Percentiles rank a stretch among this genome's conserved stretches.
phyloP scores from a whole-genome alignment of 2,329 filamentous ascomycete genomes.

The Samsoniella hepiali region DNA sequence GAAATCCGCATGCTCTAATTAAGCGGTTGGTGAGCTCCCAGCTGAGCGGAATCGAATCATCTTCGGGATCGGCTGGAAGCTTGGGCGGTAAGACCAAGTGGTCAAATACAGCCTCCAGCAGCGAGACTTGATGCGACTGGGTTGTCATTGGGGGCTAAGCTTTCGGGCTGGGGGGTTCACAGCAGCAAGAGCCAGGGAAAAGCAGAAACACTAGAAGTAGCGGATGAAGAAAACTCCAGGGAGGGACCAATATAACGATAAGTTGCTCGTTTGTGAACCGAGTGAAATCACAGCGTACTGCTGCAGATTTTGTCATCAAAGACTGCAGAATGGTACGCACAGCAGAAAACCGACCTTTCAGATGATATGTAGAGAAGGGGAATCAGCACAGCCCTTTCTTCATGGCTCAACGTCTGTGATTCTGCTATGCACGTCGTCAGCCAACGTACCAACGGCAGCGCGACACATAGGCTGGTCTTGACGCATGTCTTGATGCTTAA shows the following conservation, averaged over 20 bases:
- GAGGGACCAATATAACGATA: no score
- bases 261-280: background rate
- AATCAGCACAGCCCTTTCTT: background rate
- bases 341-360: background rate
- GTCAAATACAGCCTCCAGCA: background rate
- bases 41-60: background rate
- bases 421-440: background rate
- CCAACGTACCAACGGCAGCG: background rate
- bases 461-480: background rate
- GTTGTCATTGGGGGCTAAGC: background rate
- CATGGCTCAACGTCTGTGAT: background rate
- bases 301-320: background rate
- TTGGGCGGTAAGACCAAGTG: constrained; percentile 8
- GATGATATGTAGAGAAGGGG: background rate
- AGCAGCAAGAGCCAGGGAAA: no score
- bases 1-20: background rate
- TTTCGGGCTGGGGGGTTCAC: background rate
- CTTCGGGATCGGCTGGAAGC: background rate
- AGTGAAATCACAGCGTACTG: background rate
- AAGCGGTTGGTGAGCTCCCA: constrained; percentile 5
- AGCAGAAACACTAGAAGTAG: no score
- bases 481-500: background rate
- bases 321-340: background rate
- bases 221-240: no score
- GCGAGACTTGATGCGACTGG: background rate